Conservation (phyloP, 2,329 filamentous ascomycete genomes). For the Xylaria sp. region DNA sequence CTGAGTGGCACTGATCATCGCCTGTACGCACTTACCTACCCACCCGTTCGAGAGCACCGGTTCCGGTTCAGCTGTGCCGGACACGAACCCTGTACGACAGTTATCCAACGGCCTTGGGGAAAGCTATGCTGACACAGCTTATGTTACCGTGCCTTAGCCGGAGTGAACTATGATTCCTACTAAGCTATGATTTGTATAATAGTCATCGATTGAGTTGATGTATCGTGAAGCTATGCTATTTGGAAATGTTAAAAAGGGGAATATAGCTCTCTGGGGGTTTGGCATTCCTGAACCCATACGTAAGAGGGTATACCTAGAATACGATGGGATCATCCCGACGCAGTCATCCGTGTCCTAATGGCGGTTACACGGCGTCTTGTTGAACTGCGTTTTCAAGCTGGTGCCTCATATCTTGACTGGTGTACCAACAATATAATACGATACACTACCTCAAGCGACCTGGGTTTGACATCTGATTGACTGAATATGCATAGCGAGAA, state of each 20-base stretch:
- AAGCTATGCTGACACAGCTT: conserved; percentile 1
- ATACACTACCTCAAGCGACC: conserved; percentile 9
- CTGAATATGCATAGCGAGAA: conserved; percentile 20
- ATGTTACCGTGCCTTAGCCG: not conserved
- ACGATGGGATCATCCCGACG: not conserved
- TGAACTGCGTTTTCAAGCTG: conserved; percentile 6
- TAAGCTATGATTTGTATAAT: not conserved
- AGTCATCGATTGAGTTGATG: not conserved
- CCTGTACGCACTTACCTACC: conserved; percentile 4
- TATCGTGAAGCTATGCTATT: too few relatives aligned
- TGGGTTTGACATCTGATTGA: not conserved
- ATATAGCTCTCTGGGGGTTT: not conserved
- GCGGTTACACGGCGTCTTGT: conserved; percentile 19
- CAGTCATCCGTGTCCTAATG: not conserved
- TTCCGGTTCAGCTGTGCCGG: conserved; percentile 8
- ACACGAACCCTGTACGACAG: conserved; percentile 6
- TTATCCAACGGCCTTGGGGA: conserved; percentile 7
- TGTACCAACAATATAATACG: conserved; percentile 15
- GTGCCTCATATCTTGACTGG: conserved; percentile 11
- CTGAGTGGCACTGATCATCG: conserved; percentile 14
- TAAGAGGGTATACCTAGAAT: not conserved
- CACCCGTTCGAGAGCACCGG: not conserved
- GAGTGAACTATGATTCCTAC: not conserved
- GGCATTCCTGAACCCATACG: not conserved
- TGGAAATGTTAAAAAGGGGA: too few relatives aligned